A percentile compares a stretch with the other conserved stretches of the same genome.
Evolutionary conservation across 371 early-diverging fungal species (phyloP).

Genomic region (Dinochytrium kinnereticum): DNA sequence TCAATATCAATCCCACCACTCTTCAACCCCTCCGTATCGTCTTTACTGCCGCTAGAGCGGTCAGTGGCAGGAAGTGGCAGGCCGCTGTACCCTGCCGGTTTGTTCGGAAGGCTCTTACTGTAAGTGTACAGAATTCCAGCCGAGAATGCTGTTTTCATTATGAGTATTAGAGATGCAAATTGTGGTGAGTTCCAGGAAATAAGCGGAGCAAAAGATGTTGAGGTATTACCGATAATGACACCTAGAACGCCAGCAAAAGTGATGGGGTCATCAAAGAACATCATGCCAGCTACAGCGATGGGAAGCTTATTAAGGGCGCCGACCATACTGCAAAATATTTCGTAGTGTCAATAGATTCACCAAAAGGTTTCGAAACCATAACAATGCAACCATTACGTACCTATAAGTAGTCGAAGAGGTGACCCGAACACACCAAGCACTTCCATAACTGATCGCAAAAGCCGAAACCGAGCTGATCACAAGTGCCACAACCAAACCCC

Average conservation of each 20-base stretch:
- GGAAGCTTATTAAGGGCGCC: slow-evolving; percentile 99
- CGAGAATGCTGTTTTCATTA: slow-evolving; percentile 63
- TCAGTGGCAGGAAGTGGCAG: not conserved
- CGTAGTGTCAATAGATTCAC: not conserved
- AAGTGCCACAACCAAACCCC: slow-evolving; percentile 68
- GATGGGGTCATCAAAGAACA: slow-evolving; percentile 90
- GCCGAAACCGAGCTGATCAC: slow-evolving; percentile 85
- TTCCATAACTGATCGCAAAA: slow-evolving; percentile 91
- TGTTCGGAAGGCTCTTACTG: slow-evolving; percentile 61
- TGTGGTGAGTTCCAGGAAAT: not conserved
- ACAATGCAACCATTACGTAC: slow-evolving; percentile 34
- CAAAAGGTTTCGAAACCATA: not conserved
- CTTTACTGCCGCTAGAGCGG: not conserved
- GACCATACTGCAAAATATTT: slow-evolving; percentile 81
- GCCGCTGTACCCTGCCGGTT: not conserved
- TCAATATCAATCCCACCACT: not conserved
- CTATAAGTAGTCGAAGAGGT: slow-evolving; percentile 95
- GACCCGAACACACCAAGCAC: slow-evolving; percentile 94
- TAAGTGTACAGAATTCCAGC: slow-evolving; percentile 85
- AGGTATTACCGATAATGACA: slow-evolving; percentile 63
- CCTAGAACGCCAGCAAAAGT: slow-evolving; percentile 81
- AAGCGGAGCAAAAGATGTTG: slow-evolving; percentile 3
- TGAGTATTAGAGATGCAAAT: slow-evolving; percentile 2
- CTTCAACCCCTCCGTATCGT: too few relatives aligned
- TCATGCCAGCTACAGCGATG: slow-evolving; percentile 92